Evolutionary conservation across 2,329 filamentous ascomycete species (phyloP).

Genomic region (Trichoderma guizhouense): DNA sequence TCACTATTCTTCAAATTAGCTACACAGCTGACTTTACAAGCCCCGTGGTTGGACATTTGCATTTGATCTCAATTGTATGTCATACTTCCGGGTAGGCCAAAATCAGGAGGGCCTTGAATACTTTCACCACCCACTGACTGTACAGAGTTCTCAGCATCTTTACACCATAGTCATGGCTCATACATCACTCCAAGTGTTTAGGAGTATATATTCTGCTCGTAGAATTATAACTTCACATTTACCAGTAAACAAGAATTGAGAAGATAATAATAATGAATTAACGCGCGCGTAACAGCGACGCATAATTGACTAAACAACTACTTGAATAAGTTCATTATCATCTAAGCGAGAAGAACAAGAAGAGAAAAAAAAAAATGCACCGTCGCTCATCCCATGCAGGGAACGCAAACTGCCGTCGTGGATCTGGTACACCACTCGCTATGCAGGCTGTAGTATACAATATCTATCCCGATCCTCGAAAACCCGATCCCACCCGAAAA

Average conservation of each 20-base stretch:
- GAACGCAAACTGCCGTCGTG: constrained; percentile 6
- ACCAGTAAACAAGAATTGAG: not conserved
- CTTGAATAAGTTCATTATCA: not conserved
- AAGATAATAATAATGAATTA: not conserved
- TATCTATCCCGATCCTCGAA: constrained; percentile 2
- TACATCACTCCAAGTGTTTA: not conserved
- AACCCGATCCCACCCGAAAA: not conserved
- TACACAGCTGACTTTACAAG: not conserved
- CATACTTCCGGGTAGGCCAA: not conserved
- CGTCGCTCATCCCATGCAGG: not conserved
- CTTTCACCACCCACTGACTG: too few species aligned
- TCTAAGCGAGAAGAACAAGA: not conserved
- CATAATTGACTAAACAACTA: constrained; percentile 4
- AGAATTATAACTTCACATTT: not conserved
- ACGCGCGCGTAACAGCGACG: not conserved
- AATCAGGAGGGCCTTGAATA: not conserved
- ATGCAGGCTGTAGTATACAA: constrained; percentile 4
- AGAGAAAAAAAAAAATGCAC: not conserved
- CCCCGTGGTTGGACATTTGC: not conserved
- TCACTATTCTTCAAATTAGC: not conserved
- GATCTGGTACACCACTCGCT: constrained; percentile 15
- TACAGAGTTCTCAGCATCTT: too few species aligned
- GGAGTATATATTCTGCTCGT: not conserved
- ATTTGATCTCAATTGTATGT: not conserved
- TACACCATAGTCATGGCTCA: not conserved